Percentiles rank a stretch among this genome's conserved stretches.
These are phyloP conservation scores for Pleurotus giganteus DNA, from an alignment of 768 basidiomycete species.

Conservation along the genomic window DNA sequence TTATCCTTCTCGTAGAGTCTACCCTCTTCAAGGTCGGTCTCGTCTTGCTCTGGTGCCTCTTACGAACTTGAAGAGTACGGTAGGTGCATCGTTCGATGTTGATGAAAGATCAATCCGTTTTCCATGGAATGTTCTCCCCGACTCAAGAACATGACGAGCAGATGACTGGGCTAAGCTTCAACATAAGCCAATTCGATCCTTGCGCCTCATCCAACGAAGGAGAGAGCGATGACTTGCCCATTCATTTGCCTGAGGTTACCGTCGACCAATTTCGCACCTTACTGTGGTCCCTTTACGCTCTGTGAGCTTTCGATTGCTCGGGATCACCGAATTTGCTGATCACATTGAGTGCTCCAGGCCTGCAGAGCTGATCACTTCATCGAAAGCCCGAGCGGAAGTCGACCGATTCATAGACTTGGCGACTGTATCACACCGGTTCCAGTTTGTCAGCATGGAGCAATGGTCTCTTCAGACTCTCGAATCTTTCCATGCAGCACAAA, in stretches of 20 bases:
- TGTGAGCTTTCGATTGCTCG: constrained; percentile 27
- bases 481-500: background rate
- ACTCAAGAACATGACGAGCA: background rate
- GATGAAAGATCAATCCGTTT: constrained; percentile 12
- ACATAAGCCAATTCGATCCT: background rate
- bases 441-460: constrained; percentile 5
- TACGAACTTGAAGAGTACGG: background rate
- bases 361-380: constrained; percentile 3
- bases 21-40: constrained; percentile 11
- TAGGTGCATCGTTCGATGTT: constrained; percentile 11
- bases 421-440: constrained; percentile 14
- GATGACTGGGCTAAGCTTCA: background rate
- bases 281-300: constrained; percentile 35
- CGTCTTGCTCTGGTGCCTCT: background rate
- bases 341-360: background rate
- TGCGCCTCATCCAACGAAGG: constrained; percentile 3
- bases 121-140: constrained; percentile 9
- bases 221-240: constrained; percentile 11
- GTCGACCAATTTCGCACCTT: constrained; percentile 11
- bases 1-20: constrained; percentile 8
- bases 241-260: constrained; percentile 12
- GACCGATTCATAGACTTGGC: constrained; percentile 11
- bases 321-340: background rate
- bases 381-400: background rate
- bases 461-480: constrained; percentile 8